A percentile compares a stretch with the other conserved stretches of the same genome.
These are phyloP conservation scores for Pseudoscleropodium purum DNA, from an alignment of 225 moss, liverwort and hornwort genomes.

Conservation along the genomic window DNA sequence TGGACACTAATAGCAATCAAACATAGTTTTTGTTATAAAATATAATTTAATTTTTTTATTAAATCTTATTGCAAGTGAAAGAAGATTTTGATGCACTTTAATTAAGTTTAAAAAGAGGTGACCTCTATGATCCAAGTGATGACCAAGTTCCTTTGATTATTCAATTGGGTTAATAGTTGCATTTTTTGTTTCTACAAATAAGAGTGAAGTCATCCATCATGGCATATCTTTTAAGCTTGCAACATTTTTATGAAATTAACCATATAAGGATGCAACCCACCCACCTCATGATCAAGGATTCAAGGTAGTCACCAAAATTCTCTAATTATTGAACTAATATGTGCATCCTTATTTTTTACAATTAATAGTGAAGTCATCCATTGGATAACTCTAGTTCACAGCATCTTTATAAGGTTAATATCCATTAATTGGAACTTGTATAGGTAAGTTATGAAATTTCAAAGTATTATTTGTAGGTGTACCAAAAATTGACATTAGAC, in stretches of 20 bases:
- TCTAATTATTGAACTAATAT: too few relatives aligned
- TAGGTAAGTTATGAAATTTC: background rate
- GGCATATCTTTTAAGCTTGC: accelerated
- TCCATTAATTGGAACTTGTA: accelerated
- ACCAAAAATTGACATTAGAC: accelerated
- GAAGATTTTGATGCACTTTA: background rate
- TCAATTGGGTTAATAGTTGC: background rate
- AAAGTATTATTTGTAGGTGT: too few relatives aligned
- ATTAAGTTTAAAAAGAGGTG: accelerated
- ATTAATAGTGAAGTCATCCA: too few relatives aligned
- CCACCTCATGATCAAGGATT: too few relatives aligned
- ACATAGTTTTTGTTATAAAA: background rate
- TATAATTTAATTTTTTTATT: background rate
- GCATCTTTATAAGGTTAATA: background rate
- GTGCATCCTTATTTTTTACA: too few relatives aligned
- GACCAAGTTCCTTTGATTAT: background rate
- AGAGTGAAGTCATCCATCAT: background rate
- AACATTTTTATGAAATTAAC: accelerated
- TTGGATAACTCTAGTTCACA: too few relatives aligned
- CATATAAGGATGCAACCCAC: too few relatives aligned
- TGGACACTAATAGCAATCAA: background rate
- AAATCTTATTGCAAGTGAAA: background rate
- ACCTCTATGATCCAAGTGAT: accelerated
- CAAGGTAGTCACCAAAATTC: too few relatives aligned
- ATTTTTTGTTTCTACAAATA: background rate